A percentile compares a stretch with the other conserved stretches of the same genome.
Evolutionary conservation across 331 rosid species (phyloP).

Genomic region (Malus hybrid): DNA sequence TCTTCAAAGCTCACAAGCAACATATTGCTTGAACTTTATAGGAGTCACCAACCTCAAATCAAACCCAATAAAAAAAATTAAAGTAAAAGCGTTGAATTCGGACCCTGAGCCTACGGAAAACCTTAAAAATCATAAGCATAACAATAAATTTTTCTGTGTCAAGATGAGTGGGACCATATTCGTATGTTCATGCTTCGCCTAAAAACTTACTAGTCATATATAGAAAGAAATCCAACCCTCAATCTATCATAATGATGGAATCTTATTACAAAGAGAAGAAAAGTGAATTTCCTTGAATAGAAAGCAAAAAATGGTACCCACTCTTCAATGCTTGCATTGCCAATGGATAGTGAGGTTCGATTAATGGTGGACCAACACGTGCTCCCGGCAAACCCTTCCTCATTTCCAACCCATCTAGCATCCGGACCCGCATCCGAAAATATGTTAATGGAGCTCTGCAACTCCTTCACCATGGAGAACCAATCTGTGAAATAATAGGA

Average conservation of each 20-base stretch:
- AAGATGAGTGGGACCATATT: no score
- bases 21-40: no score
- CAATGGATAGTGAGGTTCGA: slow-evolving; percentile 61
- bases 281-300: not conserved
- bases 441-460: slow-evolving; percentile 80
- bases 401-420: slow-evolving; percentile 85
- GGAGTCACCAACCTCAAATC: no score
- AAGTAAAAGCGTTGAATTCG: no score
- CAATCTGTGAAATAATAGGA: slow-evolving; percentile 70
- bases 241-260: not conserved
- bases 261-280: not conserved
- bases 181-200: no score
- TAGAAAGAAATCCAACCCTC: no score
- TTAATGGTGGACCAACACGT: slow-evolving; percentile 82
- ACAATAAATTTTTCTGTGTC: no score
- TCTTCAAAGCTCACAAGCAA: no score
- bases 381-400: slow-evolving; percentile 51
- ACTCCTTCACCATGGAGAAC: slow-evolving; percentile 74
- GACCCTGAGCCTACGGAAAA: no score
- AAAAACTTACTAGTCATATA: no score
- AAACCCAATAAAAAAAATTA: no score
- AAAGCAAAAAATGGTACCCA: slow-evolving; percentile 22
- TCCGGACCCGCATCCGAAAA: slow-evolving; percentile 95
- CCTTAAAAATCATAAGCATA: no score
- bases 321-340: slow-evolving; percentile 40